These are phyloP conservation scores for Mikania micrantha DNA, from an alignment of 129 eudicot genomes.

Conservation along the genomic window DNA sequence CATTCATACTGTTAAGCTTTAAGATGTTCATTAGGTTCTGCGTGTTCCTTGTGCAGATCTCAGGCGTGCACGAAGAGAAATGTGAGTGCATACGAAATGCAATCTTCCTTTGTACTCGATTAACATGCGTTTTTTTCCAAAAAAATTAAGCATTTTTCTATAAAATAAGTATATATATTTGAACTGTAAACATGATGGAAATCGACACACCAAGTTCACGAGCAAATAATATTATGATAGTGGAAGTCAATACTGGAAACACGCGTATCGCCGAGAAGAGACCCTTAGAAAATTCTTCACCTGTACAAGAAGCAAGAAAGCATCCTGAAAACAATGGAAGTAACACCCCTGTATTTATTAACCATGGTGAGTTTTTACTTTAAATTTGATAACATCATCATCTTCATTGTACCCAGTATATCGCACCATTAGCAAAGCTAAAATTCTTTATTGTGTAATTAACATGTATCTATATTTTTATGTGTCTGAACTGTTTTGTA, in stretches of 20 bases:
- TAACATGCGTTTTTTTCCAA: neutral
- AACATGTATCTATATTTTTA: neutral
- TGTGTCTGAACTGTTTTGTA: conserved; percentile 12
- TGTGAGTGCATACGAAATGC: neutral
- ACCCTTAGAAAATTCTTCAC: conserved; percentile 29
- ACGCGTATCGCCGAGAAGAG: conserved; percentile 36
- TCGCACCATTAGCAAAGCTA: no score
- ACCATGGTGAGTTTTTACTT: conserved; percentile 42
- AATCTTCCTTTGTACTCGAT: neutral
- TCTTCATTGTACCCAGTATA: no score
- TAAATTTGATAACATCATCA: neutral
- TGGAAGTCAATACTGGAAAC: conserved; percentile 52
- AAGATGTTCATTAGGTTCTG: no score
- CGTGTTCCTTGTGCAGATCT: conserved; percentile 13
- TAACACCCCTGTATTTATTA: conserved; percentile 34
- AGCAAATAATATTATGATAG: conserved; percentile 28
- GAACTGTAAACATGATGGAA: conserved; percentile 30
- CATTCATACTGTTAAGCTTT: neutral
- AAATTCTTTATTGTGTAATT: neutral
- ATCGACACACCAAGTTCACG: conserved; percentile 18
- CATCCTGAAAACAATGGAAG: conserved; percentile 38
- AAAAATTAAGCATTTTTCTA: neutral
- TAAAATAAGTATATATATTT: neutral
- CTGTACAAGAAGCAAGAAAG: conserved; percentile 35
- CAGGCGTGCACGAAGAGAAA: neutral